Base-by-base conservation (phyloP, 768 basidiomycete species). In the Fibroporia radiculosa region DNA sequence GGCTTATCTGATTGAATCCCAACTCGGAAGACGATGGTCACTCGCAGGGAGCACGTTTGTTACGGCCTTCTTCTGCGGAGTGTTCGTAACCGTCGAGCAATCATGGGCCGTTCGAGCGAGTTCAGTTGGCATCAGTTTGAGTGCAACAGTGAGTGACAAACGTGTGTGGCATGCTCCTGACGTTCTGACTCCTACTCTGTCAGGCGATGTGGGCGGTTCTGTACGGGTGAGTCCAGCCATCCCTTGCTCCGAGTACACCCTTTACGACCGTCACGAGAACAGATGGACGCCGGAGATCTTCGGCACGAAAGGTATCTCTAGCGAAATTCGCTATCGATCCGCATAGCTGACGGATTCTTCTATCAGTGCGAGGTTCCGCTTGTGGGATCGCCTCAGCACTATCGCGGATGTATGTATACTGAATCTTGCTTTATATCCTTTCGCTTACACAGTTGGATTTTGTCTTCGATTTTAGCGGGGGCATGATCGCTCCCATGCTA, bases 251-350 rank as follows among this genome's bases (percentile, higher is more conserved):
- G 19, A 32, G 25, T 14, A 20, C 16, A 3, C 14, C 27, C 7
- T 29, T 40, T 26, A 7, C 23, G n/a, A n/a, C n/a, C n/a, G n/a
- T n/a, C n/a, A n/a, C n/a, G n/a, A 29, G 40, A 32, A 27, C 44
- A 70, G 72, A 3, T 88, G 87, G 83, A 91, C 90, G 0, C 90
- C 90, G 3, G 86, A 89, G 62, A 83, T 90, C 12, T 93, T 93
- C 56, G 80, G 75, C 0, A 89, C 88, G 0, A 79, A 80, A 68
- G 75, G 82, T 82, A 53, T 29, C 51, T 38, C 44, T 8, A 20
- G 4, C 18, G 23, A 41, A 14, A 7, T 18, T 26, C 18, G 18
- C 14, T 4, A 6, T 23, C 13, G 10, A 18, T 33, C 13, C n/a
- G 32, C 28, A 8, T 34, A 11, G n/a, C 13, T 11, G 12, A 31